phyloP scores from a whole-genome alignment of 371 early-diverging fungal species.

The Cokeromyces recurvatus region DNA sequence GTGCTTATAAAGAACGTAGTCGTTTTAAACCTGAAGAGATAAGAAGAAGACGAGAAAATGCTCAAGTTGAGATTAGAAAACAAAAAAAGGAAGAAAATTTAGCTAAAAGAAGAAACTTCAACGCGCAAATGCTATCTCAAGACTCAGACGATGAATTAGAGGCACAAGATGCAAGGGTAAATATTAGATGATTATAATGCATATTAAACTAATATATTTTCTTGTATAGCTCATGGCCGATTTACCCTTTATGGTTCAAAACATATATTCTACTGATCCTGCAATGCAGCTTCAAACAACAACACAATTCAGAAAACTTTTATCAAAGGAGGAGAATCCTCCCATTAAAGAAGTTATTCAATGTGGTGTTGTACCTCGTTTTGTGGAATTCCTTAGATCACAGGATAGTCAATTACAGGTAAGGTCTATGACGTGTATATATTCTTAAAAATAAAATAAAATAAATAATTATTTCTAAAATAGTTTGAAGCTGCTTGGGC shows the following conservation, averaged over 20 bases:
- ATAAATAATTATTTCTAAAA: slow-evolving; percentile 1
- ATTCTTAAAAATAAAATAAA: neutral
- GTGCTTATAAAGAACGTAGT: slow-evolving; percentile 82
- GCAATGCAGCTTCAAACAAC: slow-evolving; percentile 81
- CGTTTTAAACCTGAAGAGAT: slow-evolving; percentile 89
- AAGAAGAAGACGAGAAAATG: slow-evolving; percentile 90
- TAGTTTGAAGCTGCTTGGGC: slow-evolving; percentile 99
- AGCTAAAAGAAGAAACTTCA: slow-evolving; percentile 85
- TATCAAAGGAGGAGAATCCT: slow-evolving; percentile 96
- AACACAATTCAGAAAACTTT: slow-evolving; percentile 89
- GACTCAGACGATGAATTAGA: slow-evolving; percentile 84
- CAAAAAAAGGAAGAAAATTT: slow-evolving; percentile 94
- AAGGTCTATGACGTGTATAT: too few species aligned
- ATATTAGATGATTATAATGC: too few species aligned
- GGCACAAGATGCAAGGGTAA: slow-evolving; percentile 48
- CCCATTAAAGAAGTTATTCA: slow-evolving; percentile 97
- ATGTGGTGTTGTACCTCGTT: slow-evolving; percentile 92
- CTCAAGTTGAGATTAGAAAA: slow-evolving; percentile 90
- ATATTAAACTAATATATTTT: neutral
- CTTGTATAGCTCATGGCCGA: slow-evolving; percentile 43
- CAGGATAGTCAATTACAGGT: slow-evolving; percentile 83
- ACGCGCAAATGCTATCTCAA: slow-evolving; percentile 48
- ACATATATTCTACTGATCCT: slow-evolving; percentile 67
- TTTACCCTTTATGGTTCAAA: slow-evolving; percentile 71
- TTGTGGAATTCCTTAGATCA: slow-evolving; percentile 89